These are phyloP conservation scores for Hemileccinum hortonii DNA, from an alignment of 1,284 basidiomycete species.

Conservation along the genomic window DNA sequence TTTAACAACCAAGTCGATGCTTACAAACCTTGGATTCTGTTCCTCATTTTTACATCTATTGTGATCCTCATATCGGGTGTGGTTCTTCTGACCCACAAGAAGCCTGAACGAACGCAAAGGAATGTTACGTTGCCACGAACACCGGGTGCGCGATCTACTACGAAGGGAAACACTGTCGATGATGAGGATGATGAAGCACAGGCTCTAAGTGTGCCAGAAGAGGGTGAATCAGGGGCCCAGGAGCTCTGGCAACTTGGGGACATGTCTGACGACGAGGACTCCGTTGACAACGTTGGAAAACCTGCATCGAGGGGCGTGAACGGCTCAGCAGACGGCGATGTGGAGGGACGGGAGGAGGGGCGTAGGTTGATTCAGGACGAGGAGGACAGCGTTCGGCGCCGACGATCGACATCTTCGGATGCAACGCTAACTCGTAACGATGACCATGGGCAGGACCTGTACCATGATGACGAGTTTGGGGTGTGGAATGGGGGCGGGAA, in stretches of 20 bases:
- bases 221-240: conserved; percentile 43
- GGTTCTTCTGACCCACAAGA: conserved; percentile 81
- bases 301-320: conserved; percentile 16
- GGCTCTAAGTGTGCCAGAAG: conserved; percentile 34
- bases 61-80: conserved; percentile 83
- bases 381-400: conserved; percentile 27
- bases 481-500: conserved; percentile 28
- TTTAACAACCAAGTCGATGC: conserved; percentile 82
- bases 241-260: conserved; percentile 68
- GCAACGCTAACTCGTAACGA: conserved; percentile 37
- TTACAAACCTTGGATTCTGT: conserved; percentile 83
- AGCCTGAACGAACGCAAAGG: conserved; percentile 54
- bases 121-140: conserved; percentile 15
- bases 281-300: conserved; percentile 8
- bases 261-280: conserved; percentile 58
- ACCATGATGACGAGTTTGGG: conserved; percentile 38
- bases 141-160: conserved; percentile 12
- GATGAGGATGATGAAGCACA: conserved; percentile 37
- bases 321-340: background rate
- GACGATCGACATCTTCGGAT: conserved; percentile 40
- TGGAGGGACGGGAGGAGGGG: conserved; percentile 20
- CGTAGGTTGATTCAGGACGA: conserved; percentile 24
- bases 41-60: conserved; percentile 84
- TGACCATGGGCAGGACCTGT: conserved; percentile 13
- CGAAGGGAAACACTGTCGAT: conserved; percentile 17